Base-by-base conservation (phyloP, 176 grass and related monocot species). In the Puccinellia tenuiflora region DNA sequence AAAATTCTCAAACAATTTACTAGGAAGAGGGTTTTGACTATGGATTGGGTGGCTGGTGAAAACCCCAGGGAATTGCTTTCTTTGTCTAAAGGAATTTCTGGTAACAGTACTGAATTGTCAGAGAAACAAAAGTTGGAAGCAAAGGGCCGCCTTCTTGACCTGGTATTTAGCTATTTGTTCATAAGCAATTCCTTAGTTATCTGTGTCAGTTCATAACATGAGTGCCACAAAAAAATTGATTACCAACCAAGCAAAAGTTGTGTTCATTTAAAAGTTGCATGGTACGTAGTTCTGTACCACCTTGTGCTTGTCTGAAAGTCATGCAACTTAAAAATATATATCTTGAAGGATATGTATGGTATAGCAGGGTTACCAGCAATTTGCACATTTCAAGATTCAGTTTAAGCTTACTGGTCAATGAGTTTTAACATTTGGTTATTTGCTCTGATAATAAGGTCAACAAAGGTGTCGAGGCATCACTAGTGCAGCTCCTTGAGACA, bases 401-500 rank as follows among this genome's bases (percentile, higher is more conserved):
- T 72, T 84, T 90, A 26, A 40, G 9, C 55, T 68, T 59, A 51
- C 22, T 76, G 25, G 31, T 3, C 30, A 65, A 35, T 26, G 52
- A 42, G 34, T 76, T 78, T 75, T 85, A 69, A 76, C 34, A 66
- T 81, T 69, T 59, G 82, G 48, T 76, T 56, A 45, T 75, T 57
- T 76, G n/a, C 5, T 75, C 47, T 28, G 17, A 73, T 75, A 50
- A 81, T 71, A 90, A 95, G 96, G 96, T 98, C 53, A 98, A 98
- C 30, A 98, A 98, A 93, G 90, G 96, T 57, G 92, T 93, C 13
- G 89, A 92, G 63, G 81, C 92, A 80, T 91, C 96, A 74, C 56
- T 95, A 80, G 81, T 95, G 37, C 96, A 98, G 86, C 96, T 98
- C 76, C 90, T 98, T 31, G 96, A 98, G n/a, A 98, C 92, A 63